Evolutionary conservation across 192 early-diverging fungal species (phyloP), one percentile per base, ranked within the genome.

Genomic region (Rhizophagus sp.): DNA sequence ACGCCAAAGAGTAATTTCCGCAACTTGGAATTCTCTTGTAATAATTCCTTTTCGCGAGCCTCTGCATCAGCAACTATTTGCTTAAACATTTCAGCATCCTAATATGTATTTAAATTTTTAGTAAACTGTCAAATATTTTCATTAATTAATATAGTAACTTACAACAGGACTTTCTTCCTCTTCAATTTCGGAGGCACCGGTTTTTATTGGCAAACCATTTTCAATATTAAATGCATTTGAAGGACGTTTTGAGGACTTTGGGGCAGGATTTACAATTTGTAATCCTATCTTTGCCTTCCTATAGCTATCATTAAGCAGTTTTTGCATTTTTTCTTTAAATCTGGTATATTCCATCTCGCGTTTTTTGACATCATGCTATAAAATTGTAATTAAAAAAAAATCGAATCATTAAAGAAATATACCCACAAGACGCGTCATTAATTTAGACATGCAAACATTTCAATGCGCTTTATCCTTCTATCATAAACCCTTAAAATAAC

Each of bases 341-440:
- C 77, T 49, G 5, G 41, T 27, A 70, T 79, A 79, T 22, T 79
- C 77, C 12, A 17, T 12, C 30, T 79, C 77, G 5, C 66, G 44
- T 79, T 79, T 79, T 70, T 67, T 52, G 33, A 79, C 39, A 8
- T 79, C 77, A 70, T 79, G 77, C 77, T 79, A 79, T 30, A 72
- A 30, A 30, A 44, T 49, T 2, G n/a, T 39, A 39, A 22, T 39
- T 25, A 27, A 27, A 65, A 12, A n/a, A 36, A 8, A 68, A 68
- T 39, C 0, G 17, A 1, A 17, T 13, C 22, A 30, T 65, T 22
- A 41, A 39, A 33, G 2, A 33, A 34, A 66, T 30, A 66, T 66
- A 27, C 11, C 4, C 27, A 36, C 39, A 5, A 41, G 39, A 41
- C 5, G 39, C 39, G 39, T 67, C 15, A 33, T 44, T 73, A 57